Evolutionary conservation across 139 green algal genomes (phyloP), one percentile per base, ranked within the genome.

Genomic region (Chlamydomonas sphaeroides): DNA sequence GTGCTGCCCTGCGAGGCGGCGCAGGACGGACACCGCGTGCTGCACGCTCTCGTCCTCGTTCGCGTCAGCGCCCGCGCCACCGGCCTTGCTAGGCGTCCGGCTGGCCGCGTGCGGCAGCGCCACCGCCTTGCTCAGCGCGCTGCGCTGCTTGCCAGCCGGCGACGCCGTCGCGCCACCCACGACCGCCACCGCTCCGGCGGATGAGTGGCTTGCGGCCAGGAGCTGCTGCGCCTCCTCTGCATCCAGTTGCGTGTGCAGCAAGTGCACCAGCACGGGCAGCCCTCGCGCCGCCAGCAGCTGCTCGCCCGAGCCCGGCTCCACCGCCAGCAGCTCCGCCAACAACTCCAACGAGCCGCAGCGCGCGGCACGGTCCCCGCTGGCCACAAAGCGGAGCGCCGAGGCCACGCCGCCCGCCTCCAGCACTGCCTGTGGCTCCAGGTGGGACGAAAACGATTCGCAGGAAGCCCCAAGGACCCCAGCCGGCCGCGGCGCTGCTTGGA

Each of bases 271-370:
- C 25, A 82, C 53, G 10, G 45, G 81, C 36, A 90, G n/a, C 3
- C 79, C 81, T 25, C 86, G 86, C 1, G 76, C 76, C 51, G 80
- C 75, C 62, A 90, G 41, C 56, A 90, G 63, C 57, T 79, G 41
- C 15, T 25, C 26, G 33, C 72, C 26, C 25, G 69, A 71, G 41
- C 1, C 51, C 1, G 65, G 65, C 33, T 87, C 76, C 1, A 63
- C 30, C 18, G 51, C 51, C 42, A 90, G 33, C 32, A 87, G 68
- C 36, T 48, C 85, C 45, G 51, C 59, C 74, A 89, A 69, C 23
- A 78, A 38, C 28, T 65, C 68, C 49, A 87, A 49, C 20, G 80
- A n/a, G 1, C 28, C 71, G 28, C 38, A 21, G 5, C 63, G 48
- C 32, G 63, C 69, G 17, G 5, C 49, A 2, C 39, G 48, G 25